Base-by-base conservation (phyloP, 345 rosid genomes). In the Populus pruinosa region DNA sequence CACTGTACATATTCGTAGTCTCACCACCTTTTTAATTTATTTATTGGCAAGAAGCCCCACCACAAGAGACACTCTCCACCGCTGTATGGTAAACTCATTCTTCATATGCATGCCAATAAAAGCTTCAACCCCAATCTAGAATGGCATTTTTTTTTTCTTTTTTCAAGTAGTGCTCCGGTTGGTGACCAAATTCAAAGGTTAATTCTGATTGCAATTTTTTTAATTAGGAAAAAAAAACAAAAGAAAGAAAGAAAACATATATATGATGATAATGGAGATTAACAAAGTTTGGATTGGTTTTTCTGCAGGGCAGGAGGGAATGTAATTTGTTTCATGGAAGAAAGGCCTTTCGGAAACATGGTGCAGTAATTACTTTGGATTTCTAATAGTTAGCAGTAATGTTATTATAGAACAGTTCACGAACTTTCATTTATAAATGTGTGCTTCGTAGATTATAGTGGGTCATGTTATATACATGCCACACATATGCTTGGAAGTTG, bases 61-160 rank as follows among this genome's bases (percentile, higher is more conserved):
- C 69, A 55, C 65, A 49, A 47, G 75, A 35, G 76, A 77, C 53
- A 25, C 47, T 21, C 70, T 70, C 33, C 44, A 61, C 70, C 8
- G 68, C 74, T 71, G 25, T 7, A 53, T 20, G 23, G 59, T 53
- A 53, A 53, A 53, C 59, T 53, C 59, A 53, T 20, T 20, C 56
- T 21, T 5, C 59, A 6, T 18, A 20, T 20, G 20, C 20, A 53
- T 53, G 59, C 59, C 59, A 20, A 18, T 20, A 17, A 18, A 20
- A 50, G 18, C 21, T 14, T 6, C 21, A 53, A 53, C 59, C 23
- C 23, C 18, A 6, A 39, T 39, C 43, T 8, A 6, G 8, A 9
- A 8, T 5, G 20, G 20, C 1, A 17, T 18, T 53, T 53, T 53
- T 53, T 5, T 18, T 18, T 5, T 6, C 20, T 53, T 53, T 18